phyloP scores from a whole-genome alignment of 495 filamentous ascomycete genomes.

The Penicillium canescens region DNA sequence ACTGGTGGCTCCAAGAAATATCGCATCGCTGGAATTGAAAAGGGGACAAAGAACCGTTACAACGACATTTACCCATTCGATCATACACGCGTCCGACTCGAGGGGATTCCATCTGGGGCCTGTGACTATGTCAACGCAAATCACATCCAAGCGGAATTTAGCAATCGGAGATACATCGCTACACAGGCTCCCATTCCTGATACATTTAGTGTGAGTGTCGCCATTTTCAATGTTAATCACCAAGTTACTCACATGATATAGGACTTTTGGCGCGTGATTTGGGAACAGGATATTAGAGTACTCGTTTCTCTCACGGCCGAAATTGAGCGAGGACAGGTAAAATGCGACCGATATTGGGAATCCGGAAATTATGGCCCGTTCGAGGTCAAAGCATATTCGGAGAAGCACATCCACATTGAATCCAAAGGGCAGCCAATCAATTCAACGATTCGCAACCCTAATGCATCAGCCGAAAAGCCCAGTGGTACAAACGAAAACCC shows the following conservation, averaged over 20 bases:
- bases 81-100: conserved; percentile 81
- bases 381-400: conserved; percentile 72
- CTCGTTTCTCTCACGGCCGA: conserved; percentile 98
- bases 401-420: conserved; percentile 77
- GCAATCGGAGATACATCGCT: conserved; percentile 90
- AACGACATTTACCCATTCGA: conserved; percentile 98
- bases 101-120: conserved; percentile 63
- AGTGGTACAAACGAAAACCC: conserved; percentile 54
- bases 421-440: conserved; percentile 20
- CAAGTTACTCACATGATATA: conserved; percentile 49
- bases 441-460: conserved; percentile 11
- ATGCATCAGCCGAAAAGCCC: conserved; percentile 16
- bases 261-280: conserved; percentile 98
- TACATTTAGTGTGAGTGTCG: conserved; percentile 77
- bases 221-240: not conserved
- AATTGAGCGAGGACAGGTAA: conserved; percentile 88
- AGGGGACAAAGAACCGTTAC: conserved; percentile 92
- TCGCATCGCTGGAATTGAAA: conserved; percentile 86
- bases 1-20: conserved; percentile 36
- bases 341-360: conserved; percentile 93
- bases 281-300: conserved; percentile 93
- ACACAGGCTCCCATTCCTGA: conserved; percentile 91
- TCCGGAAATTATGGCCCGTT: conserved; percentile 78
- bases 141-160: conserved; percentile 72
- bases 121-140: conserved; percentile 98